Base-by-base conservation (phyloP, 148 eudicot genomes). In the Rhododendron kiyosumense region DNA sequence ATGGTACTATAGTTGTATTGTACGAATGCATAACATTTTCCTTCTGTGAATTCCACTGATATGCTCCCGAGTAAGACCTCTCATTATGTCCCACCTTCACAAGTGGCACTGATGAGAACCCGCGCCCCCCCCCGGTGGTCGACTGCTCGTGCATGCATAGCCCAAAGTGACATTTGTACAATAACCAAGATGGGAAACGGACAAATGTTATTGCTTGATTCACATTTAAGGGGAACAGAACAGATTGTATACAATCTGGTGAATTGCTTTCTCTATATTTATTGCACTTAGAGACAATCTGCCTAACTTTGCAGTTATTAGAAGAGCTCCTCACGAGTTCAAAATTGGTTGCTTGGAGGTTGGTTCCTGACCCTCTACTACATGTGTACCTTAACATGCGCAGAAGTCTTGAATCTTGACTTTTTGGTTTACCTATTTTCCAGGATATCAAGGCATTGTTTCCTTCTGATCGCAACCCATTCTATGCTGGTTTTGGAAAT, bases 261-360 rank as follows among this genome's bases (percentile, higher is more conserved):
- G n/a, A 41, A 15, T 17, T 41, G 49, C 22, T 10, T 83, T 43
- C 20, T 38, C n/a, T 59, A 69, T 18, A 41, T 76, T 82, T 69
- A 73, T 15, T 82, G 76, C 57, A 28, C 82, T 38, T 5, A 30
- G 41, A 61, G 36, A 73, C 54, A 73, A 9, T 82, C 52, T 59
- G 45, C 20, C 7, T 11, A 34, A 59, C 86, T 85, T 81, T 87
- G 90, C 96, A 97, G 99, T 97, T 46, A 96, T 97, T 79, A 92
- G 98, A 93, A 93, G 99, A 90, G 98, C 99, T 86, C 99, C 99
- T 65, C 99, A 97, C 82, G 98, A 97, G 89, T 97, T 97, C 92
- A 97, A 97, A 89, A 97, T 97, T 79, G 89, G 96, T 75, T 97
- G 99, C 92, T 92, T 97, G 89, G 95, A 95, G 98, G 99, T 97